Evolutionary conservation across 176 grass and related monocot species (phyloP), one percentile per base, ranked within the genome.

Genomic region (Chrysopogon serrulatus): DNA sequence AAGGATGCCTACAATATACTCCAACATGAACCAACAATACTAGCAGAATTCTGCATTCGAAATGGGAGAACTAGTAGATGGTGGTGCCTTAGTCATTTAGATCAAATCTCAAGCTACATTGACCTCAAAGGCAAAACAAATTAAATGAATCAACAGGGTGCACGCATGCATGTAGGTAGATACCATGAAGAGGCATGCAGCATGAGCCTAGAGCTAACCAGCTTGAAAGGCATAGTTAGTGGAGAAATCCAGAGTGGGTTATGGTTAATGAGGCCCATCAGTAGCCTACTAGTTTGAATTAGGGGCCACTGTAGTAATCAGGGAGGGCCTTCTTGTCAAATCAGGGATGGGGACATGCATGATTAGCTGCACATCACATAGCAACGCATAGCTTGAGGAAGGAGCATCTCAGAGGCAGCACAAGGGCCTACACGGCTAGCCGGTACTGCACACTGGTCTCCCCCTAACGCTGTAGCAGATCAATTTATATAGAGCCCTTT

Each of bases 351-450:
- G 35, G 77, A 87, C 21, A 10, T 40, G 71, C 4, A 84, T 90
- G 79, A 87, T 72, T 77, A 53, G 73, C 85, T 48, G 45, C 47
- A 51, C 47, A 51, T 54, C 51, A 88, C 65, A 16, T 7, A 53
- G 49, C 44, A 16, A 16, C 44, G 17, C 44, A 53, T 86, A 87
- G 85, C 88, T 91, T 90, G 76, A 56, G 32, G 15, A 68, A 76
- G 82, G 65, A 83, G 88, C 88, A 91, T 77, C 65, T 83, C 76
- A 32, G 31, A 32, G 31, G n/a, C n/a, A 62, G 59, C 59, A 62
- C 59, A 62, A 51, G 14, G 62, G 14, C 62, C 30, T 42, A 71
- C 68, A 42, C 19, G 67, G 36, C 36, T 41, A 62, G 24, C 31
- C 65, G 61, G 17, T 49, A 10, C 53, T 54, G 37, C 32, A 15